These are phyloP conservation scores for Cladosporium sp. DNA, from an alignment of 2,329 filamentous ascomycete genomes.

Conservation along the genomic window DNA sequence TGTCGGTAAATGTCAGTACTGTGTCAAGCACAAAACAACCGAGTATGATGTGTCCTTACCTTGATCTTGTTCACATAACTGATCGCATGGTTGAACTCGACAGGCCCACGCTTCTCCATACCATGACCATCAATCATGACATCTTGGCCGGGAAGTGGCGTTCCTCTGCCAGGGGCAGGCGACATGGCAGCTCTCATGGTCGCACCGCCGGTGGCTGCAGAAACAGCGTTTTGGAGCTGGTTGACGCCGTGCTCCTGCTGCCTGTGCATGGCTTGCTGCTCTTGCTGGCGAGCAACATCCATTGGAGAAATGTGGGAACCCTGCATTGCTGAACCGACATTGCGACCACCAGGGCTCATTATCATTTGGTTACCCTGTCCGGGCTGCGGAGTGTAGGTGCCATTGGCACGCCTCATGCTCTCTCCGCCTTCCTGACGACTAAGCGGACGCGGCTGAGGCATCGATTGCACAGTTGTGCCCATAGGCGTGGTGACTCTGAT, in stretches of 20 bases:
- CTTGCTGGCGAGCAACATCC: constrained; percentile 35
- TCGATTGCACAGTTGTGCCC: constrained; percentile 92
- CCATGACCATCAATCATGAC: constrained; percentile 46
- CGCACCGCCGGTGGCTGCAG: constrained; percentile 53
- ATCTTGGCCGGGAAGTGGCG: constrained; percentile 56
- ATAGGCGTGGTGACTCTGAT: constrained; percentile 97
- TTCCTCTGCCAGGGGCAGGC: constrained; percentile 45
- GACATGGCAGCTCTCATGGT: constrained; percentile 53
- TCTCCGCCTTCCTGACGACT: constrained; percentile 29
- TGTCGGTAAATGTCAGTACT: constrained; percentile 40
- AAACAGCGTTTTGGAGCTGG: constrained; percentile 65
- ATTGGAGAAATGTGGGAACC: constrained; percentile 30
- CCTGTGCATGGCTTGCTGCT: constrained; percentile 50
- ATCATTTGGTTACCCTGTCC: constrained; percentile 39
- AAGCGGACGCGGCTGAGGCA: constrained; percentile 57
- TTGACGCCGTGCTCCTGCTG: constrained; percentile 67
- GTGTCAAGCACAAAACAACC: neutral
- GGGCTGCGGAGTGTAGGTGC: constrained; percentile 44
- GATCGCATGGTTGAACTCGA: constrained; percentile 98
- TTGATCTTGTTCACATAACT: constrained; percentile 99
- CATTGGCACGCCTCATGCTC: constrained; percentile 32
- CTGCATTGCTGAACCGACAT: constrained; percentile 42
- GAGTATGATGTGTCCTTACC: constrained; percentile 54
- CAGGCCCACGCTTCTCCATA: constrained; percentile 84
- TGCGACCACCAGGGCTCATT: constrained; percentile 48